These are phyloP conservation scores for Phialophora expanda DNA, from an alignment of 2,329 filamentous ascomycete genomes.

Conservation along the genomic window DNA sequence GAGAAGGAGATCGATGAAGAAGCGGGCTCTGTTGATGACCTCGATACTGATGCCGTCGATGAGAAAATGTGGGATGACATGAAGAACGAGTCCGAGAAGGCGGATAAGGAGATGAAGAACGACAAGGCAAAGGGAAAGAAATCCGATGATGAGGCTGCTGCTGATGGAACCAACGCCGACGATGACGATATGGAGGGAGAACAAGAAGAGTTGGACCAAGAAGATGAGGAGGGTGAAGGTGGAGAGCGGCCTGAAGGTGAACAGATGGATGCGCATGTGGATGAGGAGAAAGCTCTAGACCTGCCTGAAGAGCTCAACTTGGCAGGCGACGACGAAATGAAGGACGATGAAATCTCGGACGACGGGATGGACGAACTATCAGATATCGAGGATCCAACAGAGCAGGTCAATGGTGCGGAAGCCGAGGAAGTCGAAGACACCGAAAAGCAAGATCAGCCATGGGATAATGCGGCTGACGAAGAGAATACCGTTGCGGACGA, in stretches of 20 bases:
- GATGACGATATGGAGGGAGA: constrained; percentile 62
- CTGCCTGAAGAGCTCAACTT: constrained; percentile 88
- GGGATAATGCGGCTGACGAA: constrained; percentile 43
- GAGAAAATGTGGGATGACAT: constrained; percentile 99
- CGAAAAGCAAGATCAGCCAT: constrained; percentile 36
- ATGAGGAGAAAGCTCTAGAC: constrained; percentile 81
- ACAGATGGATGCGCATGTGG: constrained; percentile 73
- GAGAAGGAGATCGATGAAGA: constrained; percentile 83
- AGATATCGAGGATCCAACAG: constrained; percentile 53
- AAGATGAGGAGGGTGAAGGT: constrained; percentile 58
- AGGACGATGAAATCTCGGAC: constrained; percentile 57
- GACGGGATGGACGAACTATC: constrained; percentile 64
- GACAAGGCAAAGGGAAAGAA: constrained; percentile 64
- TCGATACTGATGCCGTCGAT: constrained; percentile 87
- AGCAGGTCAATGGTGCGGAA: constrained; percentile 46
- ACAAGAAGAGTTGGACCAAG: constrained; percentile 52
- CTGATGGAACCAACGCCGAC: constrained; percentile 60
- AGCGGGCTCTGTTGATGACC: constrained; percentile 84
- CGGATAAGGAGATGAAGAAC: constrained; percentile 74
- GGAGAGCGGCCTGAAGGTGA: constrained; percentile 67
- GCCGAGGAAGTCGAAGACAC: constrained; percentile 42
- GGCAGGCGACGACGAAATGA: constrained; percentile 66
- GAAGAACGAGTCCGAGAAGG: constrained; percentile 53
- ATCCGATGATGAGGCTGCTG: constrained; percentile 64
- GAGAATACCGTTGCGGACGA: constrained; percentile 43